Evolutionary conservation across 176 grass and related monocot species (phyloP).

Genomic region (Oryza longistaminata): DNA sequence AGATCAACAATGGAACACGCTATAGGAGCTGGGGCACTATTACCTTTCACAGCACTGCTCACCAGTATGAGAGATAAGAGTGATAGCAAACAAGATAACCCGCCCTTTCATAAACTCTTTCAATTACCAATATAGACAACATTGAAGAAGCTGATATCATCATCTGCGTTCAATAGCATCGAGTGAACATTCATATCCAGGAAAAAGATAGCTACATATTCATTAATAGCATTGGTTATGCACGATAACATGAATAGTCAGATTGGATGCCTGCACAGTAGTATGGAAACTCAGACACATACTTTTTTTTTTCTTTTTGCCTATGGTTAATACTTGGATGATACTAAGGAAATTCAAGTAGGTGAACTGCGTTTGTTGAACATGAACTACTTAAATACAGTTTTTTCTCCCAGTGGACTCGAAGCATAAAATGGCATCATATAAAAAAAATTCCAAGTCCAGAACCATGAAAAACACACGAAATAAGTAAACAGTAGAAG

Average conservation of each 20-base stretch:
- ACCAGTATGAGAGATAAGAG: constrained; percentile 69
- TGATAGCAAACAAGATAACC: constrained; percentile 77
- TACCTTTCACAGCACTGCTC: constrained; percentile 93
- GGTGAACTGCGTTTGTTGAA: background rate
- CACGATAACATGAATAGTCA: background rate
- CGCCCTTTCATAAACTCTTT: constrained; percentile 84
- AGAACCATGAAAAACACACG: background rate
- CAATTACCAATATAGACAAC: constrained; percentile 87
- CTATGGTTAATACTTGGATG: background rate
- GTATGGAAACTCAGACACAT: background rate
- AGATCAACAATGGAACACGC: constrained; percentile 17
- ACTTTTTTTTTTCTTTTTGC: background rate
- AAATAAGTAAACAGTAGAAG: constrained; percentile 24
- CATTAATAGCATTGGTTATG: constrained; percentile 2
- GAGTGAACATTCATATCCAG: constrained; percentile 27
- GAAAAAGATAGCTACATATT: background rate
- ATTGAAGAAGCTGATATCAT: constrained; percentile 93
- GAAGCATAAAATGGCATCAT: constrained; percentile 16
- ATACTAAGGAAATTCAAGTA: background rate
- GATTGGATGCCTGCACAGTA: background rate
- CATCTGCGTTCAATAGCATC: constrained; percentile 66
- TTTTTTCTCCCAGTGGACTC: background rate
- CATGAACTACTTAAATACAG: background rate
- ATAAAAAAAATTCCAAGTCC: background rate
- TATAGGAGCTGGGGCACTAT: constrained; percentile 17